These are phyloP conservation scores for Cyclotella sp. DNA, from an alignment of 108 stramenopile genomes.

Conservation along the genomic window DNA sequence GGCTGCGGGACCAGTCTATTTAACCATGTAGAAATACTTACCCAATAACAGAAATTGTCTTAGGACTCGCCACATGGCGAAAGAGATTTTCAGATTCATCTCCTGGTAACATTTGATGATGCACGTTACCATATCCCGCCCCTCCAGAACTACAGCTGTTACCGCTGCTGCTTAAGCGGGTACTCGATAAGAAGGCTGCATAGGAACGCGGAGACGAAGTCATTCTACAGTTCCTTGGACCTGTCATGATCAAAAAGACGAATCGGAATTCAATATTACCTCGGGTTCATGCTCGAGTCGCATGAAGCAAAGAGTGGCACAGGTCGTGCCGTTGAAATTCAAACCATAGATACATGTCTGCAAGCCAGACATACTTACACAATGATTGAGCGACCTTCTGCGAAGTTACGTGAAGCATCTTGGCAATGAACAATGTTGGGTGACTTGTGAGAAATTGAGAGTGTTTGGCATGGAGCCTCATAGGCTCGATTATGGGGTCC, in stretches of 20 bases:
- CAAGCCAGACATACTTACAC: not conserved
- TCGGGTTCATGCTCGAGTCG: no score
- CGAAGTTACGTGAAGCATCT: not conserved
- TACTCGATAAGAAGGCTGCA: not conserved
- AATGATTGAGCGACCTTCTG: not conserved
- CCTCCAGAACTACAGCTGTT: slow-evolving; percentile 36
- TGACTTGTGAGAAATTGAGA: no score
- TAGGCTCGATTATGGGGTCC: no score
- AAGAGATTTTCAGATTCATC: slow-evolving; percentile 39
- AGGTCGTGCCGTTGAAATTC: no score
- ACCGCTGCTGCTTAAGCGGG: not conserved
- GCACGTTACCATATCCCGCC: slow-evolving; percentile 73
- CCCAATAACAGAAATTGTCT: slow-evolving; percentile 61
- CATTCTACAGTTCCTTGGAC: no score
- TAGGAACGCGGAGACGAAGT: no score
- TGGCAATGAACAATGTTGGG: not conserved
- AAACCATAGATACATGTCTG: not conserved
- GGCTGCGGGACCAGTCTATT: slow-evolving; percentile 7
- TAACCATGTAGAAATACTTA: slow-evolving; percentile 15
- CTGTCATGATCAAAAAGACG: no score
- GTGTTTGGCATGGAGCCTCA: no score
- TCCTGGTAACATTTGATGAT: slow-evolving; percentile 52
- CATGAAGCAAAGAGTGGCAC: no score
- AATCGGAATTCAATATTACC: no score
- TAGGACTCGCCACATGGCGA: slow-evolving; percentile 50